Base-by-base conservation (phyloP, 2,329 filamentous ascomycete species). In the Aureobasidium sp. region DNA sequence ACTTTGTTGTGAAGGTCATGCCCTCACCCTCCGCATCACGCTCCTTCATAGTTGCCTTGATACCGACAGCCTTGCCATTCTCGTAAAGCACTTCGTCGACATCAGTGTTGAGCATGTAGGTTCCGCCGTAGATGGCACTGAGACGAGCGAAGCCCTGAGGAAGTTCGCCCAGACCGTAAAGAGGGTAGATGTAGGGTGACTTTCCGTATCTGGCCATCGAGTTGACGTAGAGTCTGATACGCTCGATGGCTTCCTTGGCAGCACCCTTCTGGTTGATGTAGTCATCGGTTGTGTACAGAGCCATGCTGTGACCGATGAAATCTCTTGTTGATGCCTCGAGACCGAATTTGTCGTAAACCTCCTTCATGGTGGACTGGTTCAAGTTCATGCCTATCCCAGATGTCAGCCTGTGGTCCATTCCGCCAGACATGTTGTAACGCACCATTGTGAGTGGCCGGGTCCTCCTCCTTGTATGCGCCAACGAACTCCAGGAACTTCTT, bases 241-340 rank as follows among this genome's bases (percentile, higher is more conserved):
- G 91, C 77, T 93, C 85, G 69, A 99, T 89, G 61, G 90, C 86
- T 74, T 96, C 91, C 68, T 88, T 86, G 48, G 92, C 91, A 71
- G 81, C 80, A 66, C 92, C 92, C 54, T 81, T 78, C 66, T 82
- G 76, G 67, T 82, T 85, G 72, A 96, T 87, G 78, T 99, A 97
- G 64, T 88, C 86, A 74, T 97, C 93, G 63, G 89, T 91, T 61
- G 89, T 85, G 80, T 92, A 97, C 54, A 99, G 86, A 63, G 94
- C 94, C 94, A 99, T 99, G 70, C 93, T 91, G 77, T 99, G 94
- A 66, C 94, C 94, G 70, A 97, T 89, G 74, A 99, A 99, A 78
- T 99, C 94, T 70, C 90, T 87, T 68, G 94, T 99, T 63, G 85
- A 82, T 27, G 87, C 73, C 79, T 99, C 94, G 64, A 99, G 88